These are phyloP conservation scores for Gilbertella persicaria DNA, from an alignment of 371 early-diverging fungal species.

Conservation along the genomic window DNA sequence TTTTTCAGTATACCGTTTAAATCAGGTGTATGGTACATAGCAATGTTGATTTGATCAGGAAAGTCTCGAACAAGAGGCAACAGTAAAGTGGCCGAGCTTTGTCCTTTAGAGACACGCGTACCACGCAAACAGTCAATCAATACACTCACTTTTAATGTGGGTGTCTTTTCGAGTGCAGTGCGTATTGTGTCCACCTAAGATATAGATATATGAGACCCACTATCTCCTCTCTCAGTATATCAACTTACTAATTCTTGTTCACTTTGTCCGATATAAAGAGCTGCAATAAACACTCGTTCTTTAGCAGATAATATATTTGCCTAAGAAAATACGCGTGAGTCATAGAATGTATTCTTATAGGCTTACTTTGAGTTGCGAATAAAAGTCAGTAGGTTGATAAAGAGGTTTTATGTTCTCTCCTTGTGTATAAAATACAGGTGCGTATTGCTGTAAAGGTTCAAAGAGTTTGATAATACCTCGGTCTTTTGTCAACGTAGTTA, in stretches of 20 bases:
- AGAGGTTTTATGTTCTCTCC: slow-evolving; percentile 42
- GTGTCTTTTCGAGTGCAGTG: slow-evolving; percentile 54
- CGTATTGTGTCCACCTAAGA: slow-evolving; percentile 61
- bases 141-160: slow-evolving; percentile 64
- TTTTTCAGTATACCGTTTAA: slow-evolving; percentile 71
- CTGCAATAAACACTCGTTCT: slow-evolving; percentile 76
- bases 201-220: not conserved
- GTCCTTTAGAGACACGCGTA: slow-evolving; percentile 65
- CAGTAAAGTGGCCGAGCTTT: slow-evolving; percentile 72
- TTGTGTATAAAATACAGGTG: slow-evolving; percentile 31
- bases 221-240: not conserved
- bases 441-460: slow-evolving; percentile 22
- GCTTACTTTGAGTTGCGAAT: slow-evolving; percentile 38
- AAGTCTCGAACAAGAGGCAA: slow-evolving; percentile 69
- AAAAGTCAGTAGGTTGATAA: slow-evolving; percentile 51
- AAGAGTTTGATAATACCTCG: slow-evolving; percentile 9
- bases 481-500: slow-evolving; percentile 8
- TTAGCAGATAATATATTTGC: slow-evolving; percentile 66
- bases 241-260: slow-evolving; percentile 76
- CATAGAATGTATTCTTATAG: not conserved
- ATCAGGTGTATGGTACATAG: slow-evolving; percentile 87
- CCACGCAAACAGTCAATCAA: slow-evolving; percentile 89
- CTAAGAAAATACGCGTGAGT: slow-evolving; percentile 27
- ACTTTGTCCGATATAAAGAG: slow-evolving; percentile 85
- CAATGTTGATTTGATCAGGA: slow-evolving; percentile 66